phyloP scores from a whole-genome alignment of 2,329 filamentous ascomycete genomes.

The Pseudogymnoascus sp. region DNA sequence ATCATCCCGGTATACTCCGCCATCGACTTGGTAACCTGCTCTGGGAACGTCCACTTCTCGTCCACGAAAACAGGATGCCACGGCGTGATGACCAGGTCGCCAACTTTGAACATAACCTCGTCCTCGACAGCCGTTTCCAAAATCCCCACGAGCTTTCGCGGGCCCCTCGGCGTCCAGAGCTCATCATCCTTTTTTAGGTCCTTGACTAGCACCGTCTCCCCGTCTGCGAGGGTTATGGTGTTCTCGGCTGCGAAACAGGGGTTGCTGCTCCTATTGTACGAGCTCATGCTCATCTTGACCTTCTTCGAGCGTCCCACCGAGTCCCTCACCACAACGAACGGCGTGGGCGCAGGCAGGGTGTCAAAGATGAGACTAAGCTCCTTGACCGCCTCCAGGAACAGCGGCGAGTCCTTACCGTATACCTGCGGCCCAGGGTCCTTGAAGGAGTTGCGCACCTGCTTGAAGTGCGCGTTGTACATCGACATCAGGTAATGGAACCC shows the following conservation, averaged over 20 bases:
- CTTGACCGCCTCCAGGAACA: slow-evolving; percentile 44
- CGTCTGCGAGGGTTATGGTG: slow-evolving; percentile 37
- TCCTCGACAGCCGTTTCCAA: slow-evolving; percentile 39
- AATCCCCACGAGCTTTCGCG: slow-evolving; percentile 41
- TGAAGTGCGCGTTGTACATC: slow-evolving; percentile 45
- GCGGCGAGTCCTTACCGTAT: slow-evolving; percentile 41
- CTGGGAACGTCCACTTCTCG: slow-evolving; percentile 40
- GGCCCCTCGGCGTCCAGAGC: slow-evolving; percentile 43
- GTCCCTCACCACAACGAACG: slow-evolving; percentile 8
- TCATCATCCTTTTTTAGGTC: slow-evolving; percentile 37
- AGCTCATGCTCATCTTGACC: slow-evolving; percentile 32
- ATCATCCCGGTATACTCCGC: slow-evolving; percentile 42
- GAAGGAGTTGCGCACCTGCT: slow-evolving; percentile 53
- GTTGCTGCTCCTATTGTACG: slow-evolving; percentile 34
- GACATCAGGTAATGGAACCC: slow-evolving; percentile 50
- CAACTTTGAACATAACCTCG: slow-evolving; percentile 38
- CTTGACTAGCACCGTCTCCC: slow-evolving; percentile 33
- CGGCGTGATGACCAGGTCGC: slow-evolving; percentile 40
- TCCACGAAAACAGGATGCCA: slow-evolving; percentile 48
- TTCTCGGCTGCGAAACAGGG: slow-evolving; percentile 47
- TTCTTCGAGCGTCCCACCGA: neutral
- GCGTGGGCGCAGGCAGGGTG: slow-evolving; percentile 24
- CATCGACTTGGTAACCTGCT: slow-evolving; percentile 24
- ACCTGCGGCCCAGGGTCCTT: slow-evolving; percentile 50
- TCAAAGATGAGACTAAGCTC: slow-evolving; percentile 38